Conservation (phyloP, 441 rosid genomes). For the Theobroma grandiflorum region DNA sequence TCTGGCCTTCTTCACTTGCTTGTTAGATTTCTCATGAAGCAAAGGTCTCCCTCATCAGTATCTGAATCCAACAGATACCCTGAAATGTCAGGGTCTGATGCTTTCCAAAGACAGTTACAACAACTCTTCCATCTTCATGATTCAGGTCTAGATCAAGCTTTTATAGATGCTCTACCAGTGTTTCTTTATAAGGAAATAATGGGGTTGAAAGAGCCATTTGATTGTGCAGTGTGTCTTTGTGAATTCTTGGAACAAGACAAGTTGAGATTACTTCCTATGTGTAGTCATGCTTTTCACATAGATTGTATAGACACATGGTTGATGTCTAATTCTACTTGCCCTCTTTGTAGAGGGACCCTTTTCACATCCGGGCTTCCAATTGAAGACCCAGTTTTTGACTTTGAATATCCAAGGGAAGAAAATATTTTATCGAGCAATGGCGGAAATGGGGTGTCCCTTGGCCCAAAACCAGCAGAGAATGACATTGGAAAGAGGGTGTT, state of each 20-base stretch:
- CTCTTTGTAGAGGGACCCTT: slow-evolving; percentile 72
- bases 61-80: slow-evolving; percentile 53
- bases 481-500: slow-evolving; percentile 77
- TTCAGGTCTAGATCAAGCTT: slow-evolving; percentile 74
- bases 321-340: slow-evolving; percentile 77
- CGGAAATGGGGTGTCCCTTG: slow-evolving; percentile 44
- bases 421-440: slow-evolving; percentile 44
- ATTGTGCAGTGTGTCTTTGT: slow-evolving; percentile 76
- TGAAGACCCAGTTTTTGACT: slow-evolving; percentile 55
- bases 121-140: slow-evolving; percentile 81
- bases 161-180: slow-evolving; percentile 71
- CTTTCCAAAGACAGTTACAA: slow-evolving; percentile 66
- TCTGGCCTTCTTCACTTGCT: slow-evolving; percentile 68
- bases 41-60: slow-evolving; percentile 58
- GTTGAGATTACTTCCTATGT: slow-evolving; percentile 65
- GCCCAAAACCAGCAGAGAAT: slow-evolving; percentile 59
- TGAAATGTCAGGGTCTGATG: slow-evolving; percentile 59
- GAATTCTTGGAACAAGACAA: slow-evolving; percentile 64
- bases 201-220: slow-evolving; percentile 70
- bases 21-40: slow-evolving; percentile 52
- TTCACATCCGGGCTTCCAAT: slow-evolving; percentile 49
- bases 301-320: slow-evolving; percentile 80
- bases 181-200: slow-evolving; percentile 61
- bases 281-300: slow-evolving; percentile 77
- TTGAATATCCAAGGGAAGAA: slow-evolving; percentile 54